Evolutionary conservation across 2,329 filamentous ascomycete genomes (phyloP).

Genomic region (Zelopaecilomyces penicillatus): DNA sequence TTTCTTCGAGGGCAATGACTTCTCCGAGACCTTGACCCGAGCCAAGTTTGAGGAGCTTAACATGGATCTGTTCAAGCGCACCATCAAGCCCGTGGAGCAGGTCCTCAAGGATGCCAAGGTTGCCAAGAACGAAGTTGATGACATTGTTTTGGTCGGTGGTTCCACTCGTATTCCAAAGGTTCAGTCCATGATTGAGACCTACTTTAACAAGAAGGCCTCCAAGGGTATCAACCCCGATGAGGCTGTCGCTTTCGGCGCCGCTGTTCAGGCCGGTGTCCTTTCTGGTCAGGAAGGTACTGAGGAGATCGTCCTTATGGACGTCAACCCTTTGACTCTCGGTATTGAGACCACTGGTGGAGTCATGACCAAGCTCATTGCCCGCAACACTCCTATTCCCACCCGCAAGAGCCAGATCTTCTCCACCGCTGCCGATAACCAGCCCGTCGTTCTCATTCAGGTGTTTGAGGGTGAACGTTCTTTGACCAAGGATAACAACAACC

Average conservation of each 20-base stretch:
- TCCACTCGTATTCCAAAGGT: slow-evolving; percentile 99
- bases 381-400: slow-evolving; percentile 90
- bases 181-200: slow-evolving; percentile 88
- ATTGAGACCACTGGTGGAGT: slow-evolving; percentile 97
- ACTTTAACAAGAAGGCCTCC: slow-evolving; percentile 96
- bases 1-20: slow-evolving; percentile 94
- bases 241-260: slow-evolving; percentile 95
- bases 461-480: slow-evolving; percentile 88
- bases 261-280: slow-evolving; percentile 92
- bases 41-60: slow-evolving; percentile 99
- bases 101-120: slow-evolving; percentile 97
- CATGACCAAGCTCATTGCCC: slow-evolving; percentile 94
- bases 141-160: slow-evolving; percentile 96
- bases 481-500: slow-evolving; percentile 94
- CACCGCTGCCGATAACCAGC: slow-evolving; percentile 93
- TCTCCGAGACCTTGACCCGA: slow-evolving; percentile 95
- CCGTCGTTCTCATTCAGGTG: slow-evolving; percentile 89
- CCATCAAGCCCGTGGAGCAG: slow-evolving; percentile 96
- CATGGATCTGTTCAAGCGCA: slow-evolving; percentile 99
- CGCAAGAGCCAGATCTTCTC: slow-evolving; percentile 98
- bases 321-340: slow-evolving; percentile 92
- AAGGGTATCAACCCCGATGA: slow-evolving; percentile 99
- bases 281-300: slow-evolving; percentile 75
- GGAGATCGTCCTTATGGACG: slow-evolving; percentile 89
- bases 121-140: slow-evolving; percentile 89